Percentiles rank a stretch among this genome's conserved stretches.
Conservation (phyloP, 2,329 filamentous ascomycete genomes). For the Calcarisporium arbuscula region DNA sequence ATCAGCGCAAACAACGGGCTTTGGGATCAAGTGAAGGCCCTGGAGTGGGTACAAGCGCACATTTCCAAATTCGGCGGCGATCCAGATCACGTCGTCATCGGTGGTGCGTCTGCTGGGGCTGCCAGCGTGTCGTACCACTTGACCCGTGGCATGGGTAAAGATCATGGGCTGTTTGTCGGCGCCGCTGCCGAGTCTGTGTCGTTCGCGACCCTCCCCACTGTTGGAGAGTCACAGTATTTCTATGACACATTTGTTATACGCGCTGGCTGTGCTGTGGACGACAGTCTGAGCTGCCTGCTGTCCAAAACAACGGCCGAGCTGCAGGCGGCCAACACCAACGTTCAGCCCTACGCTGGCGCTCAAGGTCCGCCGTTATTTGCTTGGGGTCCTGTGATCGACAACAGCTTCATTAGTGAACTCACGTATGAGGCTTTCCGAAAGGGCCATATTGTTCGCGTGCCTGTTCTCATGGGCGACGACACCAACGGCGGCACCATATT, state of each 20-base stretch:
- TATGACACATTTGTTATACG: conserved; percentile 7
- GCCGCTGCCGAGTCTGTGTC: too few species aligned
- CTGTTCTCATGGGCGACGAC: conserved; percentile 32
- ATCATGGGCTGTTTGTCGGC: too few species aligned
- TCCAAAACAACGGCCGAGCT: conserved; percentile 26
- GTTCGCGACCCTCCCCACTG: too few species aligned
- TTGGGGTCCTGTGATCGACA: conserved; percentile 45
- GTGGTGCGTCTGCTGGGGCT: conserved; percentile 12
- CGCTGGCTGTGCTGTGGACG: conserved; percentile 12
- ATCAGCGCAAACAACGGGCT: conserved; percentile 9
- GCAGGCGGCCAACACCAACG: conserved; percentile 27
- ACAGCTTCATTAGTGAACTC: conserved; percentile 36
- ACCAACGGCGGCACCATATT: conserved; percentile 21
- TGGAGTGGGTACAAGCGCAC: conserved; percentile 42
- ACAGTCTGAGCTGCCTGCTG: conserved; percentile 36
- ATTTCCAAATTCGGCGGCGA: conserved; percentile 38
- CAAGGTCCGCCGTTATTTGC: conserved; percentile 32
- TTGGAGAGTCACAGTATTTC: conserved; percentile 6
- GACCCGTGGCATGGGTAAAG: too few species aligned
- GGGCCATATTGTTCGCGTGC: conserved; percentile 42
- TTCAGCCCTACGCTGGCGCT: conserved; percentile 7
- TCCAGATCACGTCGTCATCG: conserved; percentile 28
- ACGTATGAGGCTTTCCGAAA: conserved; percentile 37
- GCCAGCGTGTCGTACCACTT: conserved; percentile 9
- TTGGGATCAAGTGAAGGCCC: conserved; percentile 23